Evolutionary conservation across 1,139 yeast genomes (phyloP).

Genomic region (Hyphopichia fennica): DNA sequence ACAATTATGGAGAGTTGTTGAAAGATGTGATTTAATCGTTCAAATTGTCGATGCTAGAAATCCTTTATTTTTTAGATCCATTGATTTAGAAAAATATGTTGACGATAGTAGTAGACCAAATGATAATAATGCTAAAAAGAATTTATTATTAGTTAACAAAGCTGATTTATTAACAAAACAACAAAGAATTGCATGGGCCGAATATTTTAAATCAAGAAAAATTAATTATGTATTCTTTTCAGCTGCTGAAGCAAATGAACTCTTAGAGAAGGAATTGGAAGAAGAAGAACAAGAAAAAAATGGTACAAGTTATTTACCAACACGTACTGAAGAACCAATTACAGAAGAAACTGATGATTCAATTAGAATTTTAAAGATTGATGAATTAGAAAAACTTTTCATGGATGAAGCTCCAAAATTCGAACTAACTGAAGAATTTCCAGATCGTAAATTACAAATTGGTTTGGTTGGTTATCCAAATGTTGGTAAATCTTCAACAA

Average conservation of each 20-base stretch:
- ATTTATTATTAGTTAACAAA: constrained; percentile 84
- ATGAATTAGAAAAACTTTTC: constrained; percentile 81
- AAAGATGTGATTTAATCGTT: constrained; percentile 88
- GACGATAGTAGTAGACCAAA: constrained; percentile 61
- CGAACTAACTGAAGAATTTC: constrained; percentile 49
- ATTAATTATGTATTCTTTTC: constrained; percentile 91
- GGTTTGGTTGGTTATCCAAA: constrained; percentile 97
- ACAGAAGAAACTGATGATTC: constrained; percentile 36
- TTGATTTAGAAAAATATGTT: constrained; percentile 85
- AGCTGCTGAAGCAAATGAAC: constrained; percentile 79
- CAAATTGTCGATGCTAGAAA: constrained; percentile 98
- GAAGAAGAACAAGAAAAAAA: constrained; percentile 27
- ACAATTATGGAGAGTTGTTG: constrained; percentile 98
- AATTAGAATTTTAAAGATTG: constrained; percentile 73
- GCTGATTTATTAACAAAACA: constrained; percentile 80
- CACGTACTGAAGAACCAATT: constrained; percentile 8
- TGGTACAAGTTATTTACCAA: constrained; percentile 10
- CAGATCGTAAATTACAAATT: constrained; percentile 72
- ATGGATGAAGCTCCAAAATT: constrained; percentile 78
- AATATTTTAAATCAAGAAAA: constrained; percentile 64
- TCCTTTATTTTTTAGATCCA: constrained; percentile 86
- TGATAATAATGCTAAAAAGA: constrained; percentile 55
- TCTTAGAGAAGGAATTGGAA: constrained; percentile 59
- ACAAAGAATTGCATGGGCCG: constrained; percentile 87
- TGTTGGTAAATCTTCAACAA: constrained; percentile 96